phyloP scores from a whole-genome alignment of 305 asterid genomes.

The Rubia peregrina region DNA sequence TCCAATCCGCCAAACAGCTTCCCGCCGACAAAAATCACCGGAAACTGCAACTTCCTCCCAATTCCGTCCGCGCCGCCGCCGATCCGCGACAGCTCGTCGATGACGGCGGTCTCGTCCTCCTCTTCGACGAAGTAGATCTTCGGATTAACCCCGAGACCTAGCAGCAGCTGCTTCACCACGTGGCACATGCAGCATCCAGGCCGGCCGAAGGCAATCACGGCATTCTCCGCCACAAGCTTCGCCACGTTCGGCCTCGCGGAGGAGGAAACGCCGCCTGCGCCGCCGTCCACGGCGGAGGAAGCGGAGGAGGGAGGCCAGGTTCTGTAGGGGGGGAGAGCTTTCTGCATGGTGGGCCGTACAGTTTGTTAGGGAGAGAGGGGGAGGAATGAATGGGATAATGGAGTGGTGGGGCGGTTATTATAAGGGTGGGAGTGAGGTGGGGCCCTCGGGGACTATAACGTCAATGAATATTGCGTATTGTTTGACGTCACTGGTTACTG shows the following conservation, averaged over 20 bases:
- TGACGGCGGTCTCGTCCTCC: conserved; percentile 29
- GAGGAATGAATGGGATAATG: not conserved
- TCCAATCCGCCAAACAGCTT: conserved; percentile 66
- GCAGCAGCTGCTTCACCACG: conserved; percentile 48
- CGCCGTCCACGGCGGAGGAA: no score
- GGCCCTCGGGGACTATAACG: conserved; percentile 1
- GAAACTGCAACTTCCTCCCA: conserved; percentile 29
- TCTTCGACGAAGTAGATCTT: conserved; percentile 38
- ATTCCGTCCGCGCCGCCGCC: conserved; percentile 2
- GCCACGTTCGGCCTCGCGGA: conserved; percentile 6
- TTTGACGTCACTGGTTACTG: conserved; percentile 7
- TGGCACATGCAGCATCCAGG: conserved; percentile 74
- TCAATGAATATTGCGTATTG: conserved; percentile 6
- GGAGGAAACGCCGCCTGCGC: not conserved
- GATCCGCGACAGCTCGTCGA: conserved; percentile 20
- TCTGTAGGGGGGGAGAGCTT: not conserved
- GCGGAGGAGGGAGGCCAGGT: conserved; percentile 23
- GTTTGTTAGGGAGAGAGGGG: no score
- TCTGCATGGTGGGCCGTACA: not conserved
- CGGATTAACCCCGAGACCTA: conserved; percentile 60
- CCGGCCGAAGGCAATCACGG: conserved; percentile 58
- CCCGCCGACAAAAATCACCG: conserved; percentile 68
- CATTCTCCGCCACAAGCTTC: conserved; percentile 48
- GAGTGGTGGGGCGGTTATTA: not conserved
- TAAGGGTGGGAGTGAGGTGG: not conserved